Evolutionary conservation across 2,329 filamentous ascomycete genomes (phyloP).

Genomic region (Arthrobotrys musiformis): DNA sequence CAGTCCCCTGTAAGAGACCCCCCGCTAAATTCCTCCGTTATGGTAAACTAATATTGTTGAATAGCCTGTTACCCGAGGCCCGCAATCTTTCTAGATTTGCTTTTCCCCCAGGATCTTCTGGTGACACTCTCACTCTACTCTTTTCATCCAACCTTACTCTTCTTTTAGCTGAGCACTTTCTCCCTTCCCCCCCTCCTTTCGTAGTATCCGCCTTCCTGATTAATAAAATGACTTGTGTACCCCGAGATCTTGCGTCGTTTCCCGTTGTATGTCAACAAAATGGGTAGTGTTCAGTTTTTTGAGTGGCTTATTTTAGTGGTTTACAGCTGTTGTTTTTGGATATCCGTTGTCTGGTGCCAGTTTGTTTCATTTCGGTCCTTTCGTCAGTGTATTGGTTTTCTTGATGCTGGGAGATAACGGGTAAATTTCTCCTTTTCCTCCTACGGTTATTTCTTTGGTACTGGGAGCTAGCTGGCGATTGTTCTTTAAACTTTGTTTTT

Average conservation of each 20-base stretch:
- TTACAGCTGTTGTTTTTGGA: neutral
- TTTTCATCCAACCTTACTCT: neutral
- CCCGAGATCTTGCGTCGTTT: neutral
- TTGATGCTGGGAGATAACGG: constrained; percentile 9
- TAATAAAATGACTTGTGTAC: neutral
- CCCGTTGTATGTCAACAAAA: neutral
- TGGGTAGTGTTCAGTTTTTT: neutral
- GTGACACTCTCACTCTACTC: neutral
- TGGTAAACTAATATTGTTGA: constrained; percentile 6
- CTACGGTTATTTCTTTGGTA: constrained; percentile 15
- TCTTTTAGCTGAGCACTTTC: neutral
- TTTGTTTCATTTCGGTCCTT: neutral
- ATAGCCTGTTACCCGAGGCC: constrained; percentile 36
- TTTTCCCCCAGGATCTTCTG: neutral
- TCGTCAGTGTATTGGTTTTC: constrained; percentile 2
- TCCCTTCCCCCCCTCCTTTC: neutral
- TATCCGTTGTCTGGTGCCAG: constrained; percentile 4
- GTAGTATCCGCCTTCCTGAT: neutral
- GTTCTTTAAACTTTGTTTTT: neutral
- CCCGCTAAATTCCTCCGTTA: neutral
- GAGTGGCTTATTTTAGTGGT: neutral
- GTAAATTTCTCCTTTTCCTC: constrained; percentile 17
- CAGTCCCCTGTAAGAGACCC: constrained; percentile 47
- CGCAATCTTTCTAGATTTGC: constrained; percentile 43
- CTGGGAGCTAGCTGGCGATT: constrained; percentile 6